Percentiles rank a stretch among this genome's conserved stretches.
Evolutionary conservation across 2,329 filamentous ascomycete species (phyloP).

Genomic region (Hawksworthiomyces lignivorus): DNA sequence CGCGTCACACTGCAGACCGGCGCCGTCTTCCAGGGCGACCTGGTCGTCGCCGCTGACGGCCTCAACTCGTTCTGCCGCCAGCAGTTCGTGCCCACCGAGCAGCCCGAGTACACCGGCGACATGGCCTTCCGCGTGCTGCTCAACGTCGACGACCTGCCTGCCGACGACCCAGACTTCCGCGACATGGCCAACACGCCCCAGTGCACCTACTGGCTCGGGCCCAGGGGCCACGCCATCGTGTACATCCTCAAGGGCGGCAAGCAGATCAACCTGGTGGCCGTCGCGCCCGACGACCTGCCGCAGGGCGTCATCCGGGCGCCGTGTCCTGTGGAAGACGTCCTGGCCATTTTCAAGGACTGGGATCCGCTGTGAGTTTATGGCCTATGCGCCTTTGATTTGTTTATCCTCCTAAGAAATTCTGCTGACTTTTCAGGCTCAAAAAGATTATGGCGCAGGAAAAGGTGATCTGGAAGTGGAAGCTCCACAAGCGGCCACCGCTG

Average conservation of each 20-base stretch:
- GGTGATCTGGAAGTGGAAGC: slow-evolving; percentile 10
- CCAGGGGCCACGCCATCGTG: slow-evolving; percentile 8
- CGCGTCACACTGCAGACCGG: slow-evolving; percentile 3
- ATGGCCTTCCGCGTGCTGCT: slow-evolving; percentile 10
- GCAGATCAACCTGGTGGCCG: slow-evolving; percentile 11
- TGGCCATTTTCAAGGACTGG: slow-evolving; percentile 7
- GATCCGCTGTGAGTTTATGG: slow-evolving; percentile 7
- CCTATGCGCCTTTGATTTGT: no score
- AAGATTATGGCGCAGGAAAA: slow-evolving; percentile 8
- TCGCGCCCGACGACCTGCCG: slow-evolving; percentile 10
- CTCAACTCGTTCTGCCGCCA: slow-evolving; percentile 5
- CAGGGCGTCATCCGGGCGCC: slow-evolving; percentile 5
- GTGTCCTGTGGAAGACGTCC: slow-evolving; percentile 5
- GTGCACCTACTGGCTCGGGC: slow-evolving; percentile 11
- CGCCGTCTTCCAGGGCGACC: background rate
- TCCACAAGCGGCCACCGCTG: slow-evolving; percentile 9
- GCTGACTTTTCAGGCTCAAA: background rate
- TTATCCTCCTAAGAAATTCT: no score
- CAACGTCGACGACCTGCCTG: slow-evolving; percentile 1
- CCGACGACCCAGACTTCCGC: background rate
- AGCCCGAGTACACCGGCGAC: slow-evolving; percentile 9
- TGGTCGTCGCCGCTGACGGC: slow-evolving; percentile 6
- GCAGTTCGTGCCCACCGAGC: slow-evolving; percentile 7
- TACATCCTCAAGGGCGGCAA: slow-evolving; percentile 10
- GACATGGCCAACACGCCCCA: slow-evolving; percentile 2